Percentiles rank a stretch among this genome's conserved stretches.
These are phyloP conservation scores for Bipolaris oryzae DNA, from an alignment of 2,329 filamentous ascomycete species.

Conservation along the genomic window DNA sequence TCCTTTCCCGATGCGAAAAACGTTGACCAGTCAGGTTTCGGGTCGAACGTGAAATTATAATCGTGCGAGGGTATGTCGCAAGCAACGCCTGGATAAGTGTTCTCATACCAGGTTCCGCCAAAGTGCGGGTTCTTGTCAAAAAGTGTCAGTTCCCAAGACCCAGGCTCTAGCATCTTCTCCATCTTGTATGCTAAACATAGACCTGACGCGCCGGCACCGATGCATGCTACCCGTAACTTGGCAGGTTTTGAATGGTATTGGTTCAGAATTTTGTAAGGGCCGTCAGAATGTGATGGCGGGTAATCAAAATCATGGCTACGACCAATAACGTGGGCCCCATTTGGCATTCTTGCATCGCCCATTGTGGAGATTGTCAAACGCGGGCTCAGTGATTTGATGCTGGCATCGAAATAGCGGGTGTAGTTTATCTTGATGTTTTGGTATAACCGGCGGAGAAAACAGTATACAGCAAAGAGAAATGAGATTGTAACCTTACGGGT, in stretches of 20 bases:
- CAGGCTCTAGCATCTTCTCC: constrained; percentile 39
- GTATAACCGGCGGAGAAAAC: too few relatives aligned
- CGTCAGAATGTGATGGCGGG: constrained; percentile 38
- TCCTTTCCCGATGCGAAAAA: constrained; percentile 58
- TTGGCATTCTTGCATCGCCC: constrained; percentile 41
- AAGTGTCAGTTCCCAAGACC: constrained; percentile 39
- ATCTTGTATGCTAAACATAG: constrained; percentile 44
- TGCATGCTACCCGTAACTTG: constrained; percentile 40
- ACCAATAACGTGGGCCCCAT: constrained; percentile 34
- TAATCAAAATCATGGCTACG: constrained; percentile 36
- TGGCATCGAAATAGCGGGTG: background rate
- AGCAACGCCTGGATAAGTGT: constrained; percentile 43
- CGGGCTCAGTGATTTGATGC: too few relatives aligned
- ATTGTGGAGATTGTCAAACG: constrained; percentile 17
- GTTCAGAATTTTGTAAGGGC: constrained; percentile 39
- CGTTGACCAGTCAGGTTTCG: constrained; percentile 62
- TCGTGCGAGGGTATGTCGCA: constrained; percentile 56
- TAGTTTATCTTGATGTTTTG: background rate
- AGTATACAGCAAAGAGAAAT: background rate
- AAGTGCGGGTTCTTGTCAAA: constrained; percentile 42
- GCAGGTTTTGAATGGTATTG: constrained; percentile 44
- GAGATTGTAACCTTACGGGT: background rate
- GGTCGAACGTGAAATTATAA: constrained; percentile 67
- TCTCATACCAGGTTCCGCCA: constrained; percentile 45
- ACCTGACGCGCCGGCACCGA: constrained; percentile 39